These are phyloP conservation scores for Thielaviopsis punctulata DNA, from an alignment of 2,329 filamentous ascomycete species.

Conservation along the genomic window DNA sequence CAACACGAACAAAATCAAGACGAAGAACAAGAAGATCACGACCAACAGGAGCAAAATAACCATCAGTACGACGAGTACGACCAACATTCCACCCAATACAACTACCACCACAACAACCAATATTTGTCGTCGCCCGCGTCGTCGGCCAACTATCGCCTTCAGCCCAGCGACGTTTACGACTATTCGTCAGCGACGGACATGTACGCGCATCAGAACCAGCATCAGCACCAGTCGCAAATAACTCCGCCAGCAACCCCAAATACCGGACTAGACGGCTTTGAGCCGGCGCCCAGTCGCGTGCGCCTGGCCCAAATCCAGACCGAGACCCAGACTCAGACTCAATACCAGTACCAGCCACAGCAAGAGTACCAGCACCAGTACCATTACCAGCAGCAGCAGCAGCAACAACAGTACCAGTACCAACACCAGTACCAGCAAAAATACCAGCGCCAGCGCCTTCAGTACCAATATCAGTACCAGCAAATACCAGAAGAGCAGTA, in stretches of 20 bases:
- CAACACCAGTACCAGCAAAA: not conserved
- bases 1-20: not conserved
- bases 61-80: not conserved
- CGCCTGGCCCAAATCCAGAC: not conserved
- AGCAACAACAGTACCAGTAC: constrained; percentile 13
- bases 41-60: not conserved
- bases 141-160: constrained; percentile 15
- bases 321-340: constrained; percentile 17
- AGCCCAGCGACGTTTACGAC: constrained; percentile 5
- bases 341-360: constrained; percentile 10
- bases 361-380: not conserved
- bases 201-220: too few relatives aligned
- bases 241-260: constrained; percentile 64
- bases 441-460: not conserved
- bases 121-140: constrained; percentile 1
- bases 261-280: constrained; percentile 43
- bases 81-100: not conserved
- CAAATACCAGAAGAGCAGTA: not conserved
- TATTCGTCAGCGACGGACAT: constrained; percentile 19
- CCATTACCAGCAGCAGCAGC: not conserved
- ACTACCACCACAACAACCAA: not conserved
- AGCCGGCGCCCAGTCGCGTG: constrained; percentile 20
- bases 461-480: not conserved
- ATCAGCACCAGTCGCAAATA: constrained; percentile 37
- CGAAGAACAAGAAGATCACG: not conserved